Base-by-base conservation (phyloP, 352 stramenopile genomes). In the Bremia lactucae region DNA sequence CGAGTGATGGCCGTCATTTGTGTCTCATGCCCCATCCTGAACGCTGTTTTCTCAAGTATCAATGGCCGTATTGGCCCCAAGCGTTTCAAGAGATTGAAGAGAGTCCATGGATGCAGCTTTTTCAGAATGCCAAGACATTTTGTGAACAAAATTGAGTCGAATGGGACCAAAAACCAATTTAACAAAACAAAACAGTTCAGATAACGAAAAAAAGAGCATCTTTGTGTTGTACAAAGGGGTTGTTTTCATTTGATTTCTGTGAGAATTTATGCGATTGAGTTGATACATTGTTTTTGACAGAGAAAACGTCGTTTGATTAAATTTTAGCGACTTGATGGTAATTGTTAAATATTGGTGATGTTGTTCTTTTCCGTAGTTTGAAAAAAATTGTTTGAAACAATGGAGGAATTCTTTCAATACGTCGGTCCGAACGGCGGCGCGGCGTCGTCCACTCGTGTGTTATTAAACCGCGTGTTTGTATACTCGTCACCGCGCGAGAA, bases 11-110 rank as follows among this genome's bases (percentile, higher is more conserved):
- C 24, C 81, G 96, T 36, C 95, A 99, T 78, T 62, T 99, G 49
- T 97, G 95, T 45, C 89, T 99, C 70, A 99, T 99, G 96, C 96
- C 96, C 39, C 96, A 99, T 69, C 96, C 96, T 13, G 96, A 99
- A 67, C 88, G 96, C 40, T 90, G 87, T 24, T 98, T 97, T 66
- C 92, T 96, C 44, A 90, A 88, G 53, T 99, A 94, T 85, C 96
- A 99, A 74, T 98, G 93, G 92, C 95, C 96, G 20, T 98, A 89
- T 70, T 85, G 85, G 55, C 92, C 95, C 16, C 49, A 69, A 18
- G 79, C 86, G 42, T 94, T 95, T 57, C 72, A 87, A 20, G 48
- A 76, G 41, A 47, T 72, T 36, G 56, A 80, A 13, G 87, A 81
- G 24, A 95, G 91, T 35, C 95, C 96, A 9, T 99, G 96, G 96